Evolutionary conservation across 345 rosid genomes (phyloP), one percentile per base, ranked within the genome.

Genomic region (Salix exigua): DNA sequence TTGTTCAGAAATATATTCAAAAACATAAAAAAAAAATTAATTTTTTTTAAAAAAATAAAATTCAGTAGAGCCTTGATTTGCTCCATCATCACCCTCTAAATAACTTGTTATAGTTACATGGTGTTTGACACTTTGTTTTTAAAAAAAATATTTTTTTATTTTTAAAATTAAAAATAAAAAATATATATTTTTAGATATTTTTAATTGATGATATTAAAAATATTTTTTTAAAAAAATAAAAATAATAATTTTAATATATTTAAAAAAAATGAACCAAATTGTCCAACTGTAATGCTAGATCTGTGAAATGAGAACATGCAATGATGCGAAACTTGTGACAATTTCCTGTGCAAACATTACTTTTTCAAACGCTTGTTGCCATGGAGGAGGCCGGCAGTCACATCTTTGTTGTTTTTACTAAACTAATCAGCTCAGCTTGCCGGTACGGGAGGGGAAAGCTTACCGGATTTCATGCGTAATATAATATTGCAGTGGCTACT

Each of bases 291-390:
- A 30, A 69, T 9, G 60, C 75, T 26, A 23, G 68, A 74, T 69
- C 61, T 38, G 71, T 53, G 66, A 75, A 40, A 37, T 33, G 76
- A 25, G 28, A 44, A 55, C 69, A 58, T 44, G 58, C 70, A 60
- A 62, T 44, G 40, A 73, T 42, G 69, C 55, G 25, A 6, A 44
- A 30, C 26, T 42, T 12, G 2, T 62, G 53, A 68, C 28, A 26
- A 11, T 21, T 53, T 50, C 58, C 30, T 13, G n/a, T 58, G 28
- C 63, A 23, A 12, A 28, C 13, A 72, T 51, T 48, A 72, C 13
- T 23, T 55, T 1, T 21, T n/a, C 26, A n/a, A 51, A 33, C 10
- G 63, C 63, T 58, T 23, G 63, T 25, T 26, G 5, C 28, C 5
- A 25, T 23, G 28, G 63, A n/a, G 63, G 63, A 58, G 28, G 63